These are phyloP conservation scores for Leccinum boreale DNA, from an alignment of 768 basidiomycete species.

Conservation along the genomic window DNA sequence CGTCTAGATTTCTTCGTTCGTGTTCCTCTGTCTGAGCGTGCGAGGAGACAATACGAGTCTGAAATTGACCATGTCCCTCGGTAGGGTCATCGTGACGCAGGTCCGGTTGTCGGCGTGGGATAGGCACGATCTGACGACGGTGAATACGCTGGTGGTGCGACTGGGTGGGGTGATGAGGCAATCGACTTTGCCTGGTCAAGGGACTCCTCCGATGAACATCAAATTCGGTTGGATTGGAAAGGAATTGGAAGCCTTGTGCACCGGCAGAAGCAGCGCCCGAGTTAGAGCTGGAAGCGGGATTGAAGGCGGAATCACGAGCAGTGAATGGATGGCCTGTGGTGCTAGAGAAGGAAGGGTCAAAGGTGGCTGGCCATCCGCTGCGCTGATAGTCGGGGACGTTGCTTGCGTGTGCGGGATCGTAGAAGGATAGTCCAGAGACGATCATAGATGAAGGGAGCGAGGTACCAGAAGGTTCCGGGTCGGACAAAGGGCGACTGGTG, in stretches of 20 bases:
- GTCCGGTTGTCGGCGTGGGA: slow-evolving; percentile 7
- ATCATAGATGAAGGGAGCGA: slow-evolving; percentile 41
- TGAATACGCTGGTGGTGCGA: slow-evolving; percentile 3
- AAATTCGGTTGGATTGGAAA: neutral
- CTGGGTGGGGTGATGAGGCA: neutral
- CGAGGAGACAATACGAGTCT: neutral
- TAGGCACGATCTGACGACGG: slow-evolving; percentile 9
- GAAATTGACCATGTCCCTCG: neutral
- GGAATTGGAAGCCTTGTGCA: neutral
- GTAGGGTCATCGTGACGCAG: neutral
- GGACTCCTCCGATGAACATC: neutral
- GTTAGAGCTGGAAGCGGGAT: neutral
- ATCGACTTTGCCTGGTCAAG: neutral
- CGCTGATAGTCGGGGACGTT: slow-evolving; percentile 41
- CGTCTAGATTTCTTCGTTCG: slow-evolving; percentile 5
- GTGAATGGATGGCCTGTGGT: neutral
- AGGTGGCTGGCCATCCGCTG: slow-evolving; percentile 27
- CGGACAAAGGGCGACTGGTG: neutral
- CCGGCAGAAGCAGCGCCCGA: neutral
- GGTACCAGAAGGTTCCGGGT: neutral
- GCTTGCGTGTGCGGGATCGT: slow-evolving; percentile 43
- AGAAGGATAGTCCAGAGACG: slow-evolving; percentile 51
- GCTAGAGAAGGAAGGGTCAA: slow-evolving; percentile 11
- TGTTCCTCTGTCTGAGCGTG: neutral
- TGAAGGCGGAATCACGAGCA: neutral